Evolutionary conservation across 2,329 filamentous ascomycete species (phyloP), one percentile per base, ranked within the genome.

Genomic region (Fusarium torreyae): DNA sequence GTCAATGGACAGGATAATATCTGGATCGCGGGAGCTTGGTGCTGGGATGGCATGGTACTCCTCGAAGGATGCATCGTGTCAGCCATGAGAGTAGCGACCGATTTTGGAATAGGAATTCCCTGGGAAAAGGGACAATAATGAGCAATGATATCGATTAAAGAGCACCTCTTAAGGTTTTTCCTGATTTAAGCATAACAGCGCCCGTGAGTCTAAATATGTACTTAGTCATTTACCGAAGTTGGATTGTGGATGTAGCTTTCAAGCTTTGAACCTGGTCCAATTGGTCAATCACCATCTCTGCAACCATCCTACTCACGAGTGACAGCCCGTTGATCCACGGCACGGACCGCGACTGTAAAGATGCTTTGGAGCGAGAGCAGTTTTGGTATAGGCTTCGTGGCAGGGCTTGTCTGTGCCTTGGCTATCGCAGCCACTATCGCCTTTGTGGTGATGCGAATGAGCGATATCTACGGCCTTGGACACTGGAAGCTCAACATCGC

Each of bases 31-130:
- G 88, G 88, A 7, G 85, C 86, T 0, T 90, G 87, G 88, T 90
- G 87, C 68, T 89, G 87, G 87, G 88, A 90, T 74, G 88, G 88
- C 4, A 87, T 90, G 87, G 87, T 90, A 2, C 69, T 90, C 17
- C 75, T 90, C 5, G 88, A 89, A 73, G 88, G 88, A 2, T 90
- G 88, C 57, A 79, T 89, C 5, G 81, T 87, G 3, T 89, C 87
- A 9, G 87, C 88, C 2, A 86, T 87, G 81, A 80, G 83, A 34
- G 80, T 89, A 44, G 88, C 87, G 1, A 69, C 77, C n/a, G 82
- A 81, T 14, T 82, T 89, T 70, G 85, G 78, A 8, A 83, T 89
- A 7, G 70, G 77, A 7, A 70, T 82, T 20, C 82, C 82, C 0
- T 83, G 81, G 77, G 58, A 69, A 10, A 48, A 59, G 74, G 44